Evolutionary conservation across 2,329 filamentous ascomycete genomes (phyloP), one percentile per base, ranked within the genome.

Genomic region (Microcera coccophila): DNA sequence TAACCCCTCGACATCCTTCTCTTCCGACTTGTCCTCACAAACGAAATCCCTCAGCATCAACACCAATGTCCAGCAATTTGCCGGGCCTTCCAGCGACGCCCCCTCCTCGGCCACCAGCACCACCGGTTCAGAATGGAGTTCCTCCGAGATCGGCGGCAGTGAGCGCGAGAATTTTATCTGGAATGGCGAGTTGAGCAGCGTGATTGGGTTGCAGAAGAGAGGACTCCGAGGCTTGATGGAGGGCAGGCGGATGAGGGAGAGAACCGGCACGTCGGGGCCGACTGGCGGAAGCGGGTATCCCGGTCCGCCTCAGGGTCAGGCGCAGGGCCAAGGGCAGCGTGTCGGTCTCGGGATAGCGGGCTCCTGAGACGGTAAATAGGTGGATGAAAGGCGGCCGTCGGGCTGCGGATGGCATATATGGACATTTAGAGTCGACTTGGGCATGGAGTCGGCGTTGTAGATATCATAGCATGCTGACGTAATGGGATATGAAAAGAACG

Each of bases 151-250:
- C 19, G 76, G 74, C 28, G 73, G 72, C 4, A 72, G 66, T 35
- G 73, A 72, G 36, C 69, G 69, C 14, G 72, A 77, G 47, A 66
- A 66, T 51, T 68, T 65, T 46, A 60, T 91, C 1, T 98, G 93
- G 91, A 72, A 78, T 58, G 83, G 85, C 44, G 80, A 94, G 69
- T 66, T 91, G 24, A 90, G 87, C 69, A 88, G 88, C 37, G 91
- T 97, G 3, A 95, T 98, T 54, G 93, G 93, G 0, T 64, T 98
- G 51, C 93, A 98, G 72, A 98, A 98, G 72, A 78, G 93, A 41
- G 93, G 93, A 0, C 66, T 98, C 26, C 76, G 91, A 45, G 93
- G 93, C 0, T 66, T 98, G 53, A 97, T 98, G 93, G 93, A 97
- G 65, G 91, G 91, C 3, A 74, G 91, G 34, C 76, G 91, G 47